Base-by-base conservation (phyloP, 768 basidiomycete species). In the Boletellus emodensis region DNA sequence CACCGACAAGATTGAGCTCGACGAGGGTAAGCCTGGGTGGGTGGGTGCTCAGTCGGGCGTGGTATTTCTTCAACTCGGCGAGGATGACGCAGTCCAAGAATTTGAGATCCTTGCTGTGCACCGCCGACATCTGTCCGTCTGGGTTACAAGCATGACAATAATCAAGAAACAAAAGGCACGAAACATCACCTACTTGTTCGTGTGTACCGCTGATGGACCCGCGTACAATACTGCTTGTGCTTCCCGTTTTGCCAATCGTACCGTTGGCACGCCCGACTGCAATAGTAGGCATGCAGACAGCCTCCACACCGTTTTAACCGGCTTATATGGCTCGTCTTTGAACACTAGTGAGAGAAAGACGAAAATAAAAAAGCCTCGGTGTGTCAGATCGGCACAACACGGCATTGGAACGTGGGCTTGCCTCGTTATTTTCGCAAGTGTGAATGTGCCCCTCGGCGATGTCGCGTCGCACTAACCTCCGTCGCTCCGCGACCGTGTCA, bases 201-300 rank as follows among this genome's bases (percentile, higher is more conserved):
- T 5, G 44, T 20, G 35, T 43, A 59, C 8, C 65, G 66, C 28
- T 55, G 36, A 6, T 55, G 64, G 32, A 66, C 17, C 3, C 54
- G 45, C 2, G 32, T 49, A 36, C 61, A 66, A 32, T 68, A 68
- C 17, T 52, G 44, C 37, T 64, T 66, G 51, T 66, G 65, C 37
- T 48, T 61, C n/a, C 65, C 65, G 22, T 53, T 24, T 38, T 38
- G 28, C 65, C 65, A 68, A 12, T 66, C 65, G 32, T 57, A 49
- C 22, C 55, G 59, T 53, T 66, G 65, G 52, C 65, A 66, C 34
- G 48, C 44, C 22, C 41, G 57, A 44, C 55, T 56, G 30, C 66
- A 68, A 17, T 68, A 68, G 36, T 57, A 68, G 28, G 63, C 52
- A n/a, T 66, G 65, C 22, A 61, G 53, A 44, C 61, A 68, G 4